A percentile compares a stretch with the other conserved stretches of the same genome.
These are phyloP conservation scores for Solanum piurae DNA, from an alignment of 257 asterid species.

Conservation along the genomic window DNA sequence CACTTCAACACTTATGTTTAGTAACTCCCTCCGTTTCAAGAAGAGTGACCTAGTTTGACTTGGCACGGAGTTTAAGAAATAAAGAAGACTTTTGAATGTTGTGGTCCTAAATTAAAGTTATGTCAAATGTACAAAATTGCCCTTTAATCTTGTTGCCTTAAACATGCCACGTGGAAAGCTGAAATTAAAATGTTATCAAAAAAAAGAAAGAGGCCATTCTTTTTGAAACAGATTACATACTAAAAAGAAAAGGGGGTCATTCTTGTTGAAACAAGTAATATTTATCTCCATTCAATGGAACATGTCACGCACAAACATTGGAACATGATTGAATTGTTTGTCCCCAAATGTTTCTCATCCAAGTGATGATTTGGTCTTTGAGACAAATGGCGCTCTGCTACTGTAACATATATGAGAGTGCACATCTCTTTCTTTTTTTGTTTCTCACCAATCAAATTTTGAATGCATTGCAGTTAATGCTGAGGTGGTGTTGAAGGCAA, in stretches of 20 bases:
- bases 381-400: background rate
- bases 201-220: no score
- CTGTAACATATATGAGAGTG: background rate
- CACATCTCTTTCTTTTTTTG: background rate
- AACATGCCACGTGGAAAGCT: no score
- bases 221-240: no score
- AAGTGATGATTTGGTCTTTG: background rate
- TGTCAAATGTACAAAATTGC: no score
- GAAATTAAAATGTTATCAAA: no score
- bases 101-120: no score
- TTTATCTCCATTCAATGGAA: background rate
- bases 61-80: no score
- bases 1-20: background rate
- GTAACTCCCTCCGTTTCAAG: background rate
- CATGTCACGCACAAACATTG: background rate
- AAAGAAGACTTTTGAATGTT: no score
- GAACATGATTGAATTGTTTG: background rate
- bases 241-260: no score
- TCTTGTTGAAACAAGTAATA: background rate
- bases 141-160: no score
- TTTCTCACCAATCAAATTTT: background rate
- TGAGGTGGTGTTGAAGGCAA: conserved; percentile 95
- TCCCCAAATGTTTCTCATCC: background rate
- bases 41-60: no score
- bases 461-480: conserved; percentile 54